These are phyloP conservation scores for Haematococcus sp. DNA, from an alignment of 139 green algal genomes.

Conservation along the genomic window DNA sequence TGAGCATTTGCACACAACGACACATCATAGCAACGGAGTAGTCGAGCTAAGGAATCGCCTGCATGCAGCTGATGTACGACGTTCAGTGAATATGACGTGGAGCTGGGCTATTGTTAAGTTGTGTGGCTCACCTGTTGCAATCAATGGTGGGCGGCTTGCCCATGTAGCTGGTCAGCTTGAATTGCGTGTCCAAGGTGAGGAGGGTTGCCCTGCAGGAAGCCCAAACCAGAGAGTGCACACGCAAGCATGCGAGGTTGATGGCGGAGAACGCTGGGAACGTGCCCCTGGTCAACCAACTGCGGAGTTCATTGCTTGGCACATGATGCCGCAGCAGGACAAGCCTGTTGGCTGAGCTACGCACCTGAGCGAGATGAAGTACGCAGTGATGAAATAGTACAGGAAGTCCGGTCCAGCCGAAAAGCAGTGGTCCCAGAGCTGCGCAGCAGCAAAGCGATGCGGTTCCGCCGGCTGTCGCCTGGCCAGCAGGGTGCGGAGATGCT, in stretches of 20 bases:
- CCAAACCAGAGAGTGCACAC: background rate
- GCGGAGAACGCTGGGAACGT: too few relatives aligned
- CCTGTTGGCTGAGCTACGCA: too few relatives aligned
- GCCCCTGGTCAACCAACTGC: too few relatives aligned
- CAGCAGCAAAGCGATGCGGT: too few relatives aligned
- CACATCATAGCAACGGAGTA: background rate
- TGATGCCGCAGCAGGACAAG: too few relatives aligned
- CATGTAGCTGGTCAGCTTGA: slow-evolving; percentile 5
- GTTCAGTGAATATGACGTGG: background rate
- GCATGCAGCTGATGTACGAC: background rate
- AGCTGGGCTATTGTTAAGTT: too few relatives aligned
- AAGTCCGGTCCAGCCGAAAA: slow-evolving; percentile 50
- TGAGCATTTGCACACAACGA: background rate
- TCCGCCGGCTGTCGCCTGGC: too few relatives aligned
- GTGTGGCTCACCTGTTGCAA: slow-evolving; percentile 4
- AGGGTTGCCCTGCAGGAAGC: background rate
- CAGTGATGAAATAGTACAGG: slow-evolving; percentile 46
- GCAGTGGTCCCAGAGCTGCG: slow-evolving; percentile 64
- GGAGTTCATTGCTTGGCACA: too few relatives aligned
- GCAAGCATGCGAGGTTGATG: too few relatives aligned
- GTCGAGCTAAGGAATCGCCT: background rate
- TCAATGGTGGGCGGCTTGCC: slow-evolving; percentile 2
- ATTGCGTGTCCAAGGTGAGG: background rate
- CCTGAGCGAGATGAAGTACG: slow-evolving; percentile 44
- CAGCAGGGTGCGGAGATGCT: too few relatives aligned